Conservation (phyloP, 1,284 basidiomycete species). For the Cystobasidium slooffiae region DNA sequence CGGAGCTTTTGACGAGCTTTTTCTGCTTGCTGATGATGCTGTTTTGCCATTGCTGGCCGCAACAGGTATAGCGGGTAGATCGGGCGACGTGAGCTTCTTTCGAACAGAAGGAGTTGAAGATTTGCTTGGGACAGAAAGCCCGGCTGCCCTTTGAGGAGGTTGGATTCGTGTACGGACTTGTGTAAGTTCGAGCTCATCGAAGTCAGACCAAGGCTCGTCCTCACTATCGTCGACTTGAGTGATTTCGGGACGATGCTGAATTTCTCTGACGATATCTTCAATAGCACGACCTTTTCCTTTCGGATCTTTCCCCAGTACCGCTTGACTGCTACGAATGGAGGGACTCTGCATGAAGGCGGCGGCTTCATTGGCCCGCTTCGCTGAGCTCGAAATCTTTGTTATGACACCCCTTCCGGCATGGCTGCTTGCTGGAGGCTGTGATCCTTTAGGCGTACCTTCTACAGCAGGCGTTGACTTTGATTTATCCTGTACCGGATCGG, state of each 20-base stretch:
- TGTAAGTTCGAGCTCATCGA: slow-evolving; percentile 3
- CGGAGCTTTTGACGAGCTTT: not conserved
- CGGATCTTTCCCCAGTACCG: not conserved
- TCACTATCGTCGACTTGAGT: not conserved
- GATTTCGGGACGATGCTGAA: not conserved
- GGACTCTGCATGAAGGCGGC: not conserved
- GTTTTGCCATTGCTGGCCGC: not conserved
- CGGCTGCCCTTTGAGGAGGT: not conserved
- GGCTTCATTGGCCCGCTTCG: slow-evolving; percentile 1
- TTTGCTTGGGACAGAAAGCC: not conserved
- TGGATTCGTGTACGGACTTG: not conserved
- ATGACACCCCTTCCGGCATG: too few relatives aligned
- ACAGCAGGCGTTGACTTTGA: not conserved
- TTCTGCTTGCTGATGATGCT: not conserved
- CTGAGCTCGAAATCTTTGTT: not conserved
- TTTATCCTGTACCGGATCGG: too few relatives aligned
- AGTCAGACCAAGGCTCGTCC: not conserved
- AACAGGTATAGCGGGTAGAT: too few relatives aligned
- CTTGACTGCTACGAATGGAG: not conserved
- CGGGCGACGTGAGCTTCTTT: too few relatives aligned
- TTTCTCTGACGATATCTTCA: not conserved
- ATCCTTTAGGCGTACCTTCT: not conserved
- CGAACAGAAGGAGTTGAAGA: not conserved
- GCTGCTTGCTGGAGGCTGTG: not conserved
- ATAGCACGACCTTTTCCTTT: not conserved